Conservation (phyloP, 805 yeast species). For the Pichia kluyveri region DNA sequence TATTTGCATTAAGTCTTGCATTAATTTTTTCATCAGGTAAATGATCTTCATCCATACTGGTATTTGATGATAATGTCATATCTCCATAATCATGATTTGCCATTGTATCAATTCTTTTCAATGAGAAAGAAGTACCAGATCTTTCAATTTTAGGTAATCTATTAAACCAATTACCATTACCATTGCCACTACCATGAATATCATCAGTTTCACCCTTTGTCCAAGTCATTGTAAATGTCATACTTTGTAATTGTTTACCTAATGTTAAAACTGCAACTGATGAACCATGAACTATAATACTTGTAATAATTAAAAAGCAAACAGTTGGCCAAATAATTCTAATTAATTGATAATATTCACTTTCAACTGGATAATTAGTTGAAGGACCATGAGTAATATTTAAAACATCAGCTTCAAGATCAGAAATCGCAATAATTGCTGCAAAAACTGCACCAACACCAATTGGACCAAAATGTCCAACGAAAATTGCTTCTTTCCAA, state of each 20-base stretch:
- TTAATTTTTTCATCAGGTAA: conserved; percentile 11
- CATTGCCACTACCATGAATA: conserved; percentile 27
- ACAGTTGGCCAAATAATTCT: conserved; percentile 42
- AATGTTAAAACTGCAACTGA: conserved; percentile 51
- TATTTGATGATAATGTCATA: conserved; percentile 6
- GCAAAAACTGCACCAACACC: conserved; percentile 39
- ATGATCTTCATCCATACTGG: conserved; percentile 4
- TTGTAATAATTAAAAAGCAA: conserved; percentile 41
- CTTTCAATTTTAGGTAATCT: conserved; percentile 75
- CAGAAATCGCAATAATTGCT: conserved; percentile 26
- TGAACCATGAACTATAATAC: conserved; percentile 54
- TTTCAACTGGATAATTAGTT: conserved; percentile 20
- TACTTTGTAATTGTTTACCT: conserved; percentile 83
- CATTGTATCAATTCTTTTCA: conserved; percentile 72
- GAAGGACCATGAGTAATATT: conserved; percentile 28
- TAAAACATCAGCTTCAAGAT: conserved; percentile 28
- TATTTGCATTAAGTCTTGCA: conserved; percentile 16
- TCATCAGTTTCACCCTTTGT: conserved; percentile 51
- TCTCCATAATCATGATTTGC: conserved; percentile 5
- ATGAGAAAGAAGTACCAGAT: conserved; percentile 65
- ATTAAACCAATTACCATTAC: conserved; percentile 81
- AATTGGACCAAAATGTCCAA: conserved; percentile 73
- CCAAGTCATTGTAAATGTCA: conserved; percentile 87
- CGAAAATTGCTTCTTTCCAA: conserved; percentile 61
- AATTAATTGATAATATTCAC: conserved; percentile 23